phyloP scores from a whole-genome alignment of 257 asterid genomes.

The Thymus mandschuricus region DNA sequence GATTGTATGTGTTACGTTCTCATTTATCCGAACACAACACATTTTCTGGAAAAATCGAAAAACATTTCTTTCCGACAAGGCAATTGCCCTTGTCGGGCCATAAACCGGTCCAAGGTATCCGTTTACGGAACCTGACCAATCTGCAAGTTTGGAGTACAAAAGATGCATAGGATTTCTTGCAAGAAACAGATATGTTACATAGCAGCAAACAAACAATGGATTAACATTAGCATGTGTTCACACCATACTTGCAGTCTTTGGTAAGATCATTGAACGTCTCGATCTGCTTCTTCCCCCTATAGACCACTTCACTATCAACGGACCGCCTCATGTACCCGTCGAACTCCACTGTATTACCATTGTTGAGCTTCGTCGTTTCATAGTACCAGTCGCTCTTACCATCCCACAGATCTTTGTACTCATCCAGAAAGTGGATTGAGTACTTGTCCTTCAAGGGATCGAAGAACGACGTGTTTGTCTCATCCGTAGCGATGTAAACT shows the following conservation, averaged over 20 bases:
- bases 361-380: slow-evolving; percentile 66
- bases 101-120: too few relatives aligned
- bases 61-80: too few relatives aligned
- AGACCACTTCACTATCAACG: slow-evolving; percentile 80
- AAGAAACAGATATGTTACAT: slow-evolving; percentile 8
- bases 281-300: slow-evolving; percentile 70
- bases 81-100: too few relatives aligned
- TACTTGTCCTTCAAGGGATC: slow-evolving; percentile 76
- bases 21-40: too few relatives aligned
- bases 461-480: slow-evolving; percentile 49
- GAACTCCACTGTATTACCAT: slow-evolving; percentile 71
- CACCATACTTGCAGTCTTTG: slow-evolving; percentile 79
- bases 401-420: slow-evolving; percentile 76
- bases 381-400: slow-evolving; percentile 69
- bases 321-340: slow-evolving; percentile 82
- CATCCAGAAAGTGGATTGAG: slow-evolving; percentile 72
- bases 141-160: neutral
- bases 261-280: slow-evolving; percentile 89
- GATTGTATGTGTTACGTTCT: too few relatives aligned
- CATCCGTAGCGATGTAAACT: slow-evolving; percentile 69
- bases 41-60: too few relatives aligned
- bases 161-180: neutral
- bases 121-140: neutral
- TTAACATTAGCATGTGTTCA: slow-evolving; percentile 58
- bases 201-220: neutral